Conservation (phyloP, 345 rosid species). For the Citrus trifoliata region DNA sequence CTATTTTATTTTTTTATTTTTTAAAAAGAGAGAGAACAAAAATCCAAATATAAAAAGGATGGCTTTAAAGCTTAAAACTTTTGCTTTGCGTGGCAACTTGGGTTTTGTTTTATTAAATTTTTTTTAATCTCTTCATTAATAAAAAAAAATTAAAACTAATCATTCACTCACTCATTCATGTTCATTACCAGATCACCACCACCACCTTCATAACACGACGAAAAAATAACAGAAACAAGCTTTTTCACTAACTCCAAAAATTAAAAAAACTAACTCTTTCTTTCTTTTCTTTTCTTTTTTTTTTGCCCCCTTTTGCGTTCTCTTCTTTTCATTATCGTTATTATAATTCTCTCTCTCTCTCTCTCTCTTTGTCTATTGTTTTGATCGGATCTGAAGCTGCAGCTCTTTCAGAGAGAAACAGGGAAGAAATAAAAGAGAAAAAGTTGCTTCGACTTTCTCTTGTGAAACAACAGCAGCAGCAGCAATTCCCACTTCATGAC, state of each 20-base stretch:
- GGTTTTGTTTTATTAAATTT: not conserved
- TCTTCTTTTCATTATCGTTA: slow-evolving; percentile 8
- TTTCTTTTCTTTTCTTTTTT: not conserved
- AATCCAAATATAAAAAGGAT: too few relatives aligned
- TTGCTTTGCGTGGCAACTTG: slow-evolving; percentile 1
- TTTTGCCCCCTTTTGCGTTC: not conserved
- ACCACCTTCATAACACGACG: slow-evolving; percentile 30
- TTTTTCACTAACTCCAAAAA: not conserved
- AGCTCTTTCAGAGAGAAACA: not conserved
- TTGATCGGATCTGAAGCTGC: slow-evolving; percentile 52
- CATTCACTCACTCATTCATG: too few relatives aligned
- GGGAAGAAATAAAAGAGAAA: not conserved
- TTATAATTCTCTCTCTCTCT: slow-evolving; percentile 7
- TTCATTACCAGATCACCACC: not conserved
- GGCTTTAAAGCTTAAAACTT: not conserved
- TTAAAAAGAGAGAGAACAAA: too few relatives aligned
- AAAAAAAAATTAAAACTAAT: too few relatives aligned
- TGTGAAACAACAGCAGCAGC: not conserved
- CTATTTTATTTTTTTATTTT: not conserved
- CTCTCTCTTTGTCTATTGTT: slow-evolving; percentile 24
- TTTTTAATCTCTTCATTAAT: too few relatives aligned
- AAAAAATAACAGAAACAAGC: slow-evolving; percentile 17
- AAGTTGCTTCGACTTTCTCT: slow-evolving; percentile 37
- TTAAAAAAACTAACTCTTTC: not conserved
- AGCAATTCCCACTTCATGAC: too few relatives aligned